Conservation (phyloP, 495 filamentous ascomycete genomes). For the Pyrenopolyporus hunteri region DNA sequence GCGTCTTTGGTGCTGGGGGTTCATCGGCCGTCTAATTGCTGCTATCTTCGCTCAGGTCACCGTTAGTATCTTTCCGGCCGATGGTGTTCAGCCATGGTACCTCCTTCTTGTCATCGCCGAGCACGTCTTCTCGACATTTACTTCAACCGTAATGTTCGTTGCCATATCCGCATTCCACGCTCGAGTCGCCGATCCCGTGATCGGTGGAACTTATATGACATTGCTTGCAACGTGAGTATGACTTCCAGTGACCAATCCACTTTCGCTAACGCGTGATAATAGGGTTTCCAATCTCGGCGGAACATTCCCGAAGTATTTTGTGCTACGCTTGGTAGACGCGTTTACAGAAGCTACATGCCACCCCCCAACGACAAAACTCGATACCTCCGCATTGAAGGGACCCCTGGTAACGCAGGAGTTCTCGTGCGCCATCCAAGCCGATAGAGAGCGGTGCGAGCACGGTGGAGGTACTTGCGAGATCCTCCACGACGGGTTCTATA, state of each 20-base stretch:
- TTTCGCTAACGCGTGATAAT: conserved; percentile 28
- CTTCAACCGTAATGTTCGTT: conserved; percentile 97
- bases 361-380: conserved; percentile 55
- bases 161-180: conserved; percentile 95
- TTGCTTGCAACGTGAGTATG: conserved; percentile 88
- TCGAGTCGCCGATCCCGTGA: conserved; percentile 88
- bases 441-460: conserved; percentile 78
- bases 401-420: conserved; percentile 74
- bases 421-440: conserved; percentile 82
- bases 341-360: conserved; percentile 89
- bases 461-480: conserved; percentile 80
- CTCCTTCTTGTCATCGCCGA: conserved; percentile 85
- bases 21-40: conserved; percentile 82
- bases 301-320: conserved; percentile 94
- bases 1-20: conserved; percentile 96
- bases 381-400: conserved; percentile 45
- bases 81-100: conserved; percentile 81
- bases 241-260: background rate
- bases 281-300: conserved; percentile 96
- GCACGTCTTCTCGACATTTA: conserved; percentile 95
- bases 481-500: conserved; percentile 85
- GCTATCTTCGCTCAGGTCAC: conserved; percentile 85
- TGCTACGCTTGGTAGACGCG: conserved; percentile 88
- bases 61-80: conserved; percentile 83
- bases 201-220: conserved; percentile 99